Conservation (phyloP, 2,329 filamentous ascomycete genomes). For the Fusarium sp. region DNA sequence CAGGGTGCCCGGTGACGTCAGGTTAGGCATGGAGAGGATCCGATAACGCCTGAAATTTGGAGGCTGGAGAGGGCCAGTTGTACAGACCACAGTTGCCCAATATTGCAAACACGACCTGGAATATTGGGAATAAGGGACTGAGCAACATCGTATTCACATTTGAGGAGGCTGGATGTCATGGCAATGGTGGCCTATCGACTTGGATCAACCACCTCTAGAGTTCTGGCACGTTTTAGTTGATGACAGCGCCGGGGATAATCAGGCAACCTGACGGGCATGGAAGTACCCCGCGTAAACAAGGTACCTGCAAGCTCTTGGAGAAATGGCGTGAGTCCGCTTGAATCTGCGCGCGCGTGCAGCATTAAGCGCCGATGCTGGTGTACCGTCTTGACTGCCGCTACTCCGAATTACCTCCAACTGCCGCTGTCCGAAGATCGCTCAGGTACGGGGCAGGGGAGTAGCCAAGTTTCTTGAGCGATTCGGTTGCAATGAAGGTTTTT, state of each 20-base stretch:
- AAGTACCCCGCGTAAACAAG: constrained; percentile 31
- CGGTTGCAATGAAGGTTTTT: not conserved
- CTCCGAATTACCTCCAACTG: constrained; percentile 26
- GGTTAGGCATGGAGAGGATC: constrained; percentile 16
- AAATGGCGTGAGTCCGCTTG: constrained; percentile 36
- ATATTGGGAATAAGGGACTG: too few species aligned
- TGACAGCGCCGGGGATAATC: not conserved
- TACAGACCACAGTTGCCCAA: not conserved
- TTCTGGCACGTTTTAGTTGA: not conserved
- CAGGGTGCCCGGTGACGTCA: constrained; percentile 33
- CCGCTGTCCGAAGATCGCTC: constrained; percentile 23
- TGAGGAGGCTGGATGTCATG: too few species aligned
- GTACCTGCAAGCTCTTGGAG: constrained; percentile 26
- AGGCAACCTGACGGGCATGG: not conserved
- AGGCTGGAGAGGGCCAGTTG: constrained; percentile 6
- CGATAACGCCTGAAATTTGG: constrained; percentile 6
- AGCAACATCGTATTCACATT: too few species aligned
- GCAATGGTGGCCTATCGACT: not conserved
- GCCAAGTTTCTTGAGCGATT: constrained; percentile 25
- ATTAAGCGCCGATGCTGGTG: constrained; percentile 29
- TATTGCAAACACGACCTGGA: not conserved
- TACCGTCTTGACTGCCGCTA: constrained; percentile 27
- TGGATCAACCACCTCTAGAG: not conserved
- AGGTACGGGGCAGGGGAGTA: constrained; percentile 14
- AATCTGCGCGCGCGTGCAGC: constrained; percentile 15